These are phyloP conservation scores for Hypocreales sp. DNA, from an alignment of 2,329 filamentous ascomycete species.

Conservation along the genomic window DNA sequence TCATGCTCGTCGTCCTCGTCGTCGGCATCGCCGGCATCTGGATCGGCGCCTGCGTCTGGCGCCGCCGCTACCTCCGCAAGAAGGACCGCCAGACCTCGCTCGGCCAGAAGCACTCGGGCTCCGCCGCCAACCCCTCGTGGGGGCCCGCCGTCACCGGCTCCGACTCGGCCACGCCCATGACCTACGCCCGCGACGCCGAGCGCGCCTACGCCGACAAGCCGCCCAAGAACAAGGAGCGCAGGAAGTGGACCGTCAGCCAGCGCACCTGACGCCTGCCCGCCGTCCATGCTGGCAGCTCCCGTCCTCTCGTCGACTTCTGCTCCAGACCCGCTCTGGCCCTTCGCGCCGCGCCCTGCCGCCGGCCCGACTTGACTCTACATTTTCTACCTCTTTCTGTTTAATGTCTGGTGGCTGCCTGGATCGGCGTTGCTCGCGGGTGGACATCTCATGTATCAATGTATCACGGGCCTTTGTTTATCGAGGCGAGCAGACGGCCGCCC, in stretches of 20 bases:
- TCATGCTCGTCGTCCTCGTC: slow-evolving; percentile 63
- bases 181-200: slow-evolving; percentile 4
- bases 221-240: slow-evolving; percentile 23
- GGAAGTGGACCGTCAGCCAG: slow-evolving; percentile 29
- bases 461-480: no score
- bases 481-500: no score
- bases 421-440: no score
- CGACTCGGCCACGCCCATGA: slow-evolving; percentile 9
- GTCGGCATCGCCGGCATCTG: slow-evolving; percentile 53
- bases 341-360: no score
- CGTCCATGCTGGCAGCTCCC: no score
- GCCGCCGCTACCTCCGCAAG: slow-evolving; percentile 57
- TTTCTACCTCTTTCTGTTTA: no score
- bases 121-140: slow-evolving; percentile 19
- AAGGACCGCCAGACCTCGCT: slow-evolving; percentile 35
- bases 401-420: no score
- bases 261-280: no score
- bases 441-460: no score
- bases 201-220: slow-evolving; percentile 5
- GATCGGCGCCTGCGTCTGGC: slow-evolving; percentile 53
- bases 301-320: no score
- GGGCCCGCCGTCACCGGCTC: slow-evolving; percentile 13
- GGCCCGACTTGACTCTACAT: no score
- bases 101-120: slow-evolving; percentile 22
- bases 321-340: no score